Evolutionary conservation across 2,329 filamentous ascomycete species (phyloP).

Genomic region (Fusarium falciforme): DNA sequence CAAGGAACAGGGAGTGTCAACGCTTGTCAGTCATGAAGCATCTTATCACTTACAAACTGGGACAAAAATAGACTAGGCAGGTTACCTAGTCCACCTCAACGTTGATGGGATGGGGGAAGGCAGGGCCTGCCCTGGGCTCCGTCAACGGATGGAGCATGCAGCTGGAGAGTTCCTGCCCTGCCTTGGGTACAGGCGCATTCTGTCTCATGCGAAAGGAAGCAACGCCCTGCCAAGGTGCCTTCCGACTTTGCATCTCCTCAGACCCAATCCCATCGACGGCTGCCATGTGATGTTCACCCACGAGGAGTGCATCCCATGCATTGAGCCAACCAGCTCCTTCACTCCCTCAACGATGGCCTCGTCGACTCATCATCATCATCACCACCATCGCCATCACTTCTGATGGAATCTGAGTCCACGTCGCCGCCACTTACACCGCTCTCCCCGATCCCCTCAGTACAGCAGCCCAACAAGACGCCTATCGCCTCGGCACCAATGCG

Average conservation of each 20-base stretch:
- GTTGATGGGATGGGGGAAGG: neutral
- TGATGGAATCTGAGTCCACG: constrained; percentile 1
- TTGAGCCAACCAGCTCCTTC: constrained; percentile 3
- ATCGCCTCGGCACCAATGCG: neutral
- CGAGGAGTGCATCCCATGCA: neutral
- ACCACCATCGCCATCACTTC: constrained; percentile 11
- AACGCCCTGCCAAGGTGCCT: constrained; percentile 2
- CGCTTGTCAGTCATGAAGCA: neutral
- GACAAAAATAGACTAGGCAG: neutral
- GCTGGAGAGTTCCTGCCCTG: neutral
- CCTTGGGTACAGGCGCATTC: neutral
- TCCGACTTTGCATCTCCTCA: neutral
- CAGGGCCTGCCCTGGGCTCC: neutral
- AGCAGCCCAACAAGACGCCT: constrained; percentile 11
- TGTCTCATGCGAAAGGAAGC: constrained; percentile 1
- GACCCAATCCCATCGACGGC: neutral
- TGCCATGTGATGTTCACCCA: neutral
- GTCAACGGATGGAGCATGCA: neutral
- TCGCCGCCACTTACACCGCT: constrained; percentile 29
- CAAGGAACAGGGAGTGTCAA: neutral
- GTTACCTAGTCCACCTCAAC: neutral
- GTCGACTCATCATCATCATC: constrained; percentile 29
- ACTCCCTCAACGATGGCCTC: constrained; percentile 3
- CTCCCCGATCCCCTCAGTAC: neutral
- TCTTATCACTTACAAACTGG: neutral